Base-by-base conservation (phyloP, 208 protist species). In the Wallacemonas sp. region DNA sequence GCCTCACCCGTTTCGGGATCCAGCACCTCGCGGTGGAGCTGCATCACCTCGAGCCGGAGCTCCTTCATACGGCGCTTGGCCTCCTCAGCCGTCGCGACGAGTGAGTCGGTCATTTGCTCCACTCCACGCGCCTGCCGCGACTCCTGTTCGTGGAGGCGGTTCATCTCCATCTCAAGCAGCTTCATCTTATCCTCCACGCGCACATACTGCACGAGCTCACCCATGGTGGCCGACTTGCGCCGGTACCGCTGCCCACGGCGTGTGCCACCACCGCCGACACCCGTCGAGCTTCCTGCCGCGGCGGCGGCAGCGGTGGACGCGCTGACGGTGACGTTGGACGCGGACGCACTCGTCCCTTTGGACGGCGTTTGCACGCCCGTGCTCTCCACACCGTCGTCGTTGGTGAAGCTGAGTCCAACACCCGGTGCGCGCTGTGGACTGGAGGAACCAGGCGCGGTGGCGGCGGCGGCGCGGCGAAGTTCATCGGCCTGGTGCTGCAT, bases 71-170 rank as follows among this genome's bases (percentile, higher is more conserved):
- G 81, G 6, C 70, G 68, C 6, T 73, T 24, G 0, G 86, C 75
- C 68, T 97, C 93, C 36, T 92, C 87, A 13, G 94, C 85, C 1
- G 87, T 91, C 17, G 89, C 87, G 12, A 52, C 29, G 6, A 94
- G 68, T 24, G 90, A 17, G 29, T 91, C 87, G 9, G 77, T 69
- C 45, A 89, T 63, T 17, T 89, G 48, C 9, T 89, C 89, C 19
- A 60, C 66, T 32, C 87, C 78, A 32, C 74, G 73, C 22, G 74
- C 74, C 13, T 66, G 68, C 45, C 60, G 64, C 19, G 88, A 82
- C 32, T 80, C 75, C 42, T 89, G 74, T 34, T 65, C 33, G 26
- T 66, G 69, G 45, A 93, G 69, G 38, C 76, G 62, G 26, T 86
- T 66, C 32, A 42, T 60, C 50, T 94, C 87, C 69, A 79, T 76